Evolutionary conservation across 2,329 filamentous ascomycete species (phyloP).

Genomic region (Fusarium cyanostomum): DNA sequence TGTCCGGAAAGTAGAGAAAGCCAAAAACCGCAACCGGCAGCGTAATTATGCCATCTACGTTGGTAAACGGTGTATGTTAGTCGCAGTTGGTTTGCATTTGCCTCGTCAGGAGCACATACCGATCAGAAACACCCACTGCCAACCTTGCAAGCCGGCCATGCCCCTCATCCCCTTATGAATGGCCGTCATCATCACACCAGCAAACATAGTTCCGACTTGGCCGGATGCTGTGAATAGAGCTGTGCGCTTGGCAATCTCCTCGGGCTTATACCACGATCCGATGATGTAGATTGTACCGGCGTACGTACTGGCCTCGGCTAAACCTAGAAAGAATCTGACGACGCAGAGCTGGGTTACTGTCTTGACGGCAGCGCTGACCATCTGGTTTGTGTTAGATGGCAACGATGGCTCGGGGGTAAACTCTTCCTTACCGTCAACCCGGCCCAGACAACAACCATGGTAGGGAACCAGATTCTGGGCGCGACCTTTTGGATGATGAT

Average conservation of each 20-base stretch:
- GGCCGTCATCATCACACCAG: conserved; percentile 65
- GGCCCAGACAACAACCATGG: conserved; percentile 68
- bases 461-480: conserved; percentile 66
- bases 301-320: conserved; percentile 44
- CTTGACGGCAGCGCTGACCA: conserved; percentile 46
- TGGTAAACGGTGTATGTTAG: not conserved
- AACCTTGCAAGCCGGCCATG: conserved; percentile 52
- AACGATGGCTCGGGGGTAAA: accelerated
- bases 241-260: conserved; percentile 66
- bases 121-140: conserved; percentile 56
- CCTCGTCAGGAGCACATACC: not conserved
- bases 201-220: conserved; percentile 66
- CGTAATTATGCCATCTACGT: conserved; percentile 37
- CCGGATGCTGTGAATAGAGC: conserved; percentile 68
- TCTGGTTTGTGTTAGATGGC: not conserved
- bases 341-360: conserved; percentile 44
- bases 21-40: conserved; percentile 36
- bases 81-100: accelerated
- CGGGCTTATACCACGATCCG: conserved; percentile 62
- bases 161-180: conserved; percentile 49
- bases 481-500: conserved; percentile 67
- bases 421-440: conserved; percentile 59
- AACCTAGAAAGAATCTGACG: conserved; percentile 43
- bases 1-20: conserved; percentile 36
- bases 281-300: conserved; percentile 49